Evolutionary conservation across 116 monocot species (phyloP).

Genomic region (Zostera marina): DNA sequence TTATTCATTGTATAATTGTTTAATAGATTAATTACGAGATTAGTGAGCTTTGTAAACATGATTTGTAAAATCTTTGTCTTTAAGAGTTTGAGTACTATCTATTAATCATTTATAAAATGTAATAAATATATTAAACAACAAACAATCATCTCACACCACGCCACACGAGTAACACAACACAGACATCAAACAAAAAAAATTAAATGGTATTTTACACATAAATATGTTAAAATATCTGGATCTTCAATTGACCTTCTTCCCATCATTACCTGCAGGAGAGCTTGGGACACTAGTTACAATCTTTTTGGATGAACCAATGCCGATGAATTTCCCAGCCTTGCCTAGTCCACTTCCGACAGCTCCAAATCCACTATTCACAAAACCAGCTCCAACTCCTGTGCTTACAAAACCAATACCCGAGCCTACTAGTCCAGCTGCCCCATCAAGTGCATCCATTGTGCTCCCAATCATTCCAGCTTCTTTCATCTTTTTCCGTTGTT

Average conservation of each 20-base stretch:
- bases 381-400: constrained; percentile 38
- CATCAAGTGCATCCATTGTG: constrained; percentile 75
- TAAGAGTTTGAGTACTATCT: too few relatives aligned
- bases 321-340: constrained; percentile 77
- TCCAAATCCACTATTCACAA: constrained; percentile 14
- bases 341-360: constrained; percentile 24
- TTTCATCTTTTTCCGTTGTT: constrained; percentile 61
- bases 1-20: too few relatives aligned
- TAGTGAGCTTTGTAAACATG: too few relatives aligned
- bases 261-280: constrained; percentile 20
- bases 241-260: not conserved
- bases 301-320: constrained; percentile 43
- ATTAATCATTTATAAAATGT: too few relatives aligned
- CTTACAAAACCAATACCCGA: constrained; percentile 22
- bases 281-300: constrained; percentile 18
- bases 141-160: too few relatives aligned
- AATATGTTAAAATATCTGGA: too few relatives aligned
- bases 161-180: too few relatives aligned
- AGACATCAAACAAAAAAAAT: too few relatives aligned
- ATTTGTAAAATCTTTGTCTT: too few relatives aligned
- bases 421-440: constrained; percentile 38
- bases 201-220: too few relatives aligned
- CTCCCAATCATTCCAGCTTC: constrained; percentile 67
- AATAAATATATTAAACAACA: too few relatives aligned
- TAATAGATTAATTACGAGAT: too few relatives aligned